These are phyloP conservation scores for Fagus sylvatica DNA, from an alignment of 306 rosid genomes.

Conservation along the genomic window DNA sequence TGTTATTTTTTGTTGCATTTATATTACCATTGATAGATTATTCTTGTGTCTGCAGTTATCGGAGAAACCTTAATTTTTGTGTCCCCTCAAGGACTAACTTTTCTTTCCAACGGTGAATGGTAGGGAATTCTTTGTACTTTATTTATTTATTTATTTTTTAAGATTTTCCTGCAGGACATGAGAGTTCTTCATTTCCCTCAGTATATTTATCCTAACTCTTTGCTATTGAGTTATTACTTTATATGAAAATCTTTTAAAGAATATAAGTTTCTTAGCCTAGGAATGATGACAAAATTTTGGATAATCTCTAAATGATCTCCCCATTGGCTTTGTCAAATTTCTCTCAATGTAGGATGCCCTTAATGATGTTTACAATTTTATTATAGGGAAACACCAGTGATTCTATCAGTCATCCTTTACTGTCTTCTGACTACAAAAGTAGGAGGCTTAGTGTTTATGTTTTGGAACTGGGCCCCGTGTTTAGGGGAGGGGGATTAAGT, in stretches of 20 bases:
- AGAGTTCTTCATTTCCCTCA: neutral
- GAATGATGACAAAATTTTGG: neutral
- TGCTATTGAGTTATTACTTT: neutral
- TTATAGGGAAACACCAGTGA: neutral
- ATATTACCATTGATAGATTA: constrained; percentile 22
- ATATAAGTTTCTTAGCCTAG: neutral
- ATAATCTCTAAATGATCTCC: neutral
- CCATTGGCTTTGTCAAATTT: neutral
- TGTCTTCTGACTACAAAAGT: too few relatives aligned
- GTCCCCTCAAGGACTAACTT: constrained; percentile 51
- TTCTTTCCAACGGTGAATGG: constrained; percentile 97
- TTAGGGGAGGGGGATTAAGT: too few relatives aligned
- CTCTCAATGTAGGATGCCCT: neutral
- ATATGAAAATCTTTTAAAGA: neutral
- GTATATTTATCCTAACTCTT: neutral
- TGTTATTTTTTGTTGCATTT: constrained; percentile 3
- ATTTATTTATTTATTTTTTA: too few relatives aligned
- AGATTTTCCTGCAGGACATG: neutral
- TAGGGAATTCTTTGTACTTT: constrained; percentile 41
- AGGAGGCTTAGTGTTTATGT: too few relatives aligned
- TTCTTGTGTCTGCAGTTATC: constrained; percentile 57
- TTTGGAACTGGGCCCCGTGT: too few relatives aligned
- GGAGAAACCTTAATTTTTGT: constrained; percentile 85
- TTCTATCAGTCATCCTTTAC: too few relatives aligned
- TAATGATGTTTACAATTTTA: neutral